Conservation (phyloP, 805 yeast genomes). For the Clavispora fructus region DNA sequence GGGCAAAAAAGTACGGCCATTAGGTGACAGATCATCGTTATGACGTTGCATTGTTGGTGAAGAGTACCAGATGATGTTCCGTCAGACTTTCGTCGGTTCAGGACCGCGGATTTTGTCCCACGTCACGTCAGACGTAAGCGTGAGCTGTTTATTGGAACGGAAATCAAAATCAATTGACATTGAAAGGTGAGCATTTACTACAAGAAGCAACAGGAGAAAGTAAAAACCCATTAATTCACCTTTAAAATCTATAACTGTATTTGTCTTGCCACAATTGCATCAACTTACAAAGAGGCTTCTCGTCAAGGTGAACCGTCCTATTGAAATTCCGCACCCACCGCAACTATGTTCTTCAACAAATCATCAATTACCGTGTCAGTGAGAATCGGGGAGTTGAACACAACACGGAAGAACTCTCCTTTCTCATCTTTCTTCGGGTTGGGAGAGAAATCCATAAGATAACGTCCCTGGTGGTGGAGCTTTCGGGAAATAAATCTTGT, state of each 20-base stretch:
- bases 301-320: not conserved
- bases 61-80: too few species aligned
- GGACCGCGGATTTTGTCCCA: too few species aligned
- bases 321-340: constrained; percentile 16
- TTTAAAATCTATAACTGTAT: not conserved
- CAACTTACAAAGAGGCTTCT: not conserved
- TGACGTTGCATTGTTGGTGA: not conserved
- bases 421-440: constrained; percentile 44
- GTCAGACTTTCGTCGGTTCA: too few species aligned
- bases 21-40: too few species aligned
- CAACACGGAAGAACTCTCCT: constrained; percentile 84
- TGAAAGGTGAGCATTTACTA: too few species aligned
- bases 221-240: not conserved
- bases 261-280: not conserved
- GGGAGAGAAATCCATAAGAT: constrained; percentile 76
- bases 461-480: constrained; percentile 59
- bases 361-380: constrained; percentile 32
- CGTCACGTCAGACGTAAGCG: too few species aligned
- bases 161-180: too few species aligned
- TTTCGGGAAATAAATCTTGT: constrained; percentile 60
- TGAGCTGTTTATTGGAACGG: too few species aligned
- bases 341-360: constrained; percentile 27
- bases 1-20: not conserved
- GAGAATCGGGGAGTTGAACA: constrained; percentile 65
- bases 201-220: too few species aligned